phyloP scores from a whole-genome alignment of 2,329 filamentous ascomycete species.

The Epichloe festucae region DNA sequence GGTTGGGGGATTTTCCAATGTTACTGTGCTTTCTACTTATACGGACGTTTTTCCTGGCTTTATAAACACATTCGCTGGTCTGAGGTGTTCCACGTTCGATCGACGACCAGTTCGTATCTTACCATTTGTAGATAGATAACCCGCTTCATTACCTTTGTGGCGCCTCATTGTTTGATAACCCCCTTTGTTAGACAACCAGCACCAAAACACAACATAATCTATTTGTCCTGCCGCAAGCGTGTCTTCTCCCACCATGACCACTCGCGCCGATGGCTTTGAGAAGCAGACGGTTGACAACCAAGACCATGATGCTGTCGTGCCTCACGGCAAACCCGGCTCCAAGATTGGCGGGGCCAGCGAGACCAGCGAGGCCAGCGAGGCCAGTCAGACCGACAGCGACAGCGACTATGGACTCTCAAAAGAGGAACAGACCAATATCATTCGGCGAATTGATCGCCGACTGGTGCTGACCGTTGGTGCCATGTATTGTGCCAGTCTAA shows the following conservation, averaged over 20 bases:
- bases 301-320: slow-evolving; percentile 12
- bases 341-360: slow-evolving; percentile 31
- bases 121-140: too few species aligned
- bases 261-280: slow-evolving; percentile 10
- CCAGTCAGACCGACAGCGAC: slow-evolving; percentile 24
- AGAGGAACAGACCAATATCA: slow-evolving; percentile 53
- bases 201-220: too few species aligned
- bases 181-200: too few species aligned
- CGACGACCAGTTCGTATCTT: too few species aligned
- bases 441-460: slow-evolving; percentile 54
- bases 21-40: too few species aligned
- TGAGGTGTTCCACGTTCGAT: too few species aligned
- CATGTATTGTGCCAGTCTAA: slow-evolving; percentile 63
- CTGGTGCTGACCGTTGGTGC: slow-evolving; percentile 48
- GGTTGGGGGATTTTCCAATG: too few species aligned
- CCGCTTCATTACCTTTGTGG: too few species aligned
- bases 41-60: too few species aligned
- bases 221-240: neutral
- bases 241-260: slow-evolving; percentile 12
- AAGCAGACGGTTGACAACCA: slow-evolving; percentile 12
- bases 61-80: too few species aligned
- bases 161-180: too few species aligned
- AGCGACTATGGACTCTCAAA: slow-evolving; percentile 37
- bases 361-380: too few species aligned
- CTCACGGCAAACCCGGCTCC: slow-evolving; percentile 12